These are phyloP conservation scores for Sugiyamaella lignohabitans DNA, from an alignment of 805 yeast genomes.

Conservation along the genomic window DNA sequence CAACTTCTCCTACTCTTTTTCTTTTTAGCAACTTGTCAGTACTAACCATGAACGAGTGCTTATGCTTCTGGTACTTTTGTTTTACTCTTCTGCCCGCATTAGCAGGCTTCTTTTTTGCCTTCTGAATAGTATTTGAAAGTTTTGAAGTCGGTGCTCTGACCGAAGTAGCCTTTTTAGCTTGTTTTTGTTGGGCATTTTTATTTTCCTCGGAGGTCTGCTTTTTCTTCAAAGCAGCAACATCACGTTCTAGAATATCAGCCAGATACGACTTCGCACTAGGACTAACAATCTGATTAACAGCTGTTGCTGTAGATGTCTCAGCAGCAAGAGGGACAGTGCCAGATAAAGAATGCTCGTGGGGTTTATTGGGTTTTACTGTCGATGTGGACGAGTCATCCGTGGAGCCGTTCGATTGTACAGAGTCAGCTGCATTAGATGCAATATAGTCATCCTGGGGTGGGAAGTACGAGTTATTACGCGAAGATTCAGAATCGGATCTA, in stretches of 20 bases:
- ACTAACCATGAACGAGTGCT: neutral
- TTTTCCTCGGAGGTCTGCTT: neutral
- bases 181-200: neutral
- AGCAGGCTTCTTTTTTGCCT: neutral
- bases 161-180: neutral
- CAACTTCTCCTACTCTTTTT: slow-evolving; percentile 47
- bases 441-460: no score
- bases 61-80: neutral
- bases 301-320: no score
- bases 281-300: no score
- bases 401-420: neutral
- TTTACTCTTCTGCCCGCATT: neutral
- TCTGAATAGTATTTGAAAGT: neutral
- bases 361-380: no score
- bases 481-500: no score
- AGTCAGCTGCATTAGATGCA: no score
- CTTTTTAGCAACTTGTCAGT: slow-evolving; percentile 14
- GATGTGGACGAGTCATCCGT: neutral
- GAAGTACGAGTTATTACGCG: no score
- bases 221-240: neutral
- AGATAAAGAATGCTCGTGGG: no score
- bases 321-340: no score
- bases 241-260: neutral
- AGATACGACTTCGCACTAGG: neutral
- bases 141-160: neutral